Percentiles rank a stretch among this genome's conserved stretches.
These are phyloP conservation scores for Sesbania bispinosa DNA, from an alignment of 306 rosid genomes.

Conservation along the genomic window DNA sequence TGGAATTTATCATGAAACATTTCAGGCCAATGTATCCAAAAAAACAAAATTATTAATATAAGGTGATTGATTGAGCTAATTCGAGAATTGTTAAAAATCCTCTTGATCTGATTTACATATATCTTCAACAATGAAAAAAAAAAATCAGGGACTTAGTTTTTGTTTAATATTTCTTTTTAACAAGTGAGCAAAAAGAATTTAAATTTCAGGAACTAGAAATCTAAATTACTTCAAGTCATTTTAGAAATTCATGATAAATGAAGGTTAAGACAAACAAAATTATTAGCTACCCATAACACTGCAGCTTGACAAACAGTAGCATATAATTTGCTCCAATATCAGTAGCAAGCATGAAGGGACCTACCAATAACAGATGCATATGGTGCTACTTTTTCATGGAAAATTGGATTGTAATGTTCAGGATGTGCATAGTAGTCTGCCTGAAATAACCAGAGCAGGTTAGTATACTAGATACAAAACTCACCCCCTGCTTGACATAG, in stretches of 20 bases:
- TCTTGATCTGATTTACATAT: neutral
- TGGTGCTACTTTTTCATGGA: conserved; percentile 79
- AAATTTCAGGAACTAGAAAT: neutral
- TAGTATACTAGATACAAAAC: conserved; percentile 16
- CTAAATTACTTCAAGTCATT: neutral
- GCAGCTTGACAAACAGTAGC: neutral
- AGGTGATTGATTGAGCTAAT: neutral
- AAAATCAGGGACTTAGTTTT: neutral
- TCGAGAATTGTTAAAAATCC: neutral
- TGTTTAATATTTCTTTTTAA: neutral
- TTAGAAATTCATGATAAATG: neutral
- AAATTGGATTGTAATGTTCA: conserved; percentile 79
- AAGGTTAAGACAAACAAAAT: conserved; percentile 15
- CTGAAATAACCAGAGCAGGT: conserved; percentile 45
- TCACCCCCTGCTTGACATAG: neutral
- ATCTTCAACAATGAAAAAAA: neutral
- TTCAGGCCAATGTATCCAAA: neutral
- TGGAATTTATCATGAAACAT: neutral
- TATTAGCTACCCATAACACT: neutral
- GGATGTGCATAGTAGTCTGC: conserved; percentile 91
- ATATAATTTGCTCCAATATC: conserved; percentile 14
- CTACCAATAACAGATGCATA: conserved; percentile 84
- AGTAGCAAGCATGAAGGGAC: conserved; percentile 24
- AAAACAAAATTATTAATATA: neutral
- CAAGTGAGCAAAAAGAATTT: neutral